phyloP scores from a whole-genome alignment of 768 basidiomycete genomes.

The Lentinula edodes region DNA sequence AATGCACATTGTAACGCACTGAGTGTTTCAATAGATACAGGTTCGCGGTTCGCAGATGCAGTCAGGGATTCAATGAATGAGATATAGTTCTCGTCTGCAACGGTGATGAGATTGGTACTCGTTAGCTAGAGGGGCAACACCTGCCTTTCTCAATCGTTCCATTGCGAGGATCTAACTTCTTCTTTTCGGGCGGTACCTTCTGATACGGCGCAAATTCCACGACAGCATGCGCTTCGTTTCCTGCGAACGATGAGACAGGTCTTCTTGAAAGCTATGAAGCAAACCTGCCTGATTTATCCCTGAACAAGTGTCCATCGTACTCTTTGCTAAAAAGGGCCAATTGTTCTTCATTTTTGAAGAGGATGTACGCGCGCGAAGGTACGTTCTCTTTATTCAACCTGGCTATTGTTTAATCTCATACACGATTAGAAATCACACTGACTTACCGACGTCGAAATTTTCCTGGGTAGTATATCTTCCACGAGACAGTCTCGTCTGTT shows the following conservation, averaged over 20 bases:
- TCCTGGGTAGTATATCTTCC: conserved; percentile 64
- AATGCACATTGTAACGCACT: conserved; percentile 32
- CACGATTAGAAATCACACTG: neutral
- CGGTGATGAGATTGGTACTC: neutral
- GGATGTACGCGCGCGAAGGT: conserved; percentile 86
- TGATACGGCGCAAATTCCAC: conserved; percentile 95
- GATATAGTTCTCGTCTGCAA: conserved; percentile 72
- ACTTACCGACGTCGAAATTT: conserved; percentile 67
- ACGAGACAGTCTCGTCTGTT: conserved; percentile 59
- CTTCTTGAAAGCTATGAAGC: neutral
- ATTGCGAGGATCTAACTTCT: conserved; percentile 73
- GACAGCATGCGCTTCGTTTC: conserved; percentile 80
- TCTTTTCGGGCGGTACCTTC: conserved; percentile 71
- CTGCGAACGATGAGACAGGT: conserved; percentile 33
- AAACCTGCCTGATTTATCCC: conserved; percentile 80
- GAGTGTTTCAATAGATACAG: conserved; percentile 57
- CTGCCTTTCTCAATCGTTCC: conserved; percentile 88
- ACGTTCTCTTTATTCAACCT: conserved; percentile 83
- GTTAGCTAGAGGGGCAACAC: conserved; percentile 1
- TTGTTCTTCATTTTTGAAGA: conserved; percentile 72
- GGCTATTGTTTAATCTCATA: neutral
- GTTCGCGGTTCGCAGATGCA: conserved; percentile 42
- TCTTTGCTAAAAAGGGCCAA: conserved; percentile 72
- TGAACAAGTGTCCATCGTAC: conserved; percentile 89
- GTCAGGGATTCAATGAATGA: conserved; percentile 78